Evolutionary conservation across 164 flowering plant genomes (phyloP), one percentile per base, ranked within the genome.

Genomic region (Saururus chinensis): DNA sequence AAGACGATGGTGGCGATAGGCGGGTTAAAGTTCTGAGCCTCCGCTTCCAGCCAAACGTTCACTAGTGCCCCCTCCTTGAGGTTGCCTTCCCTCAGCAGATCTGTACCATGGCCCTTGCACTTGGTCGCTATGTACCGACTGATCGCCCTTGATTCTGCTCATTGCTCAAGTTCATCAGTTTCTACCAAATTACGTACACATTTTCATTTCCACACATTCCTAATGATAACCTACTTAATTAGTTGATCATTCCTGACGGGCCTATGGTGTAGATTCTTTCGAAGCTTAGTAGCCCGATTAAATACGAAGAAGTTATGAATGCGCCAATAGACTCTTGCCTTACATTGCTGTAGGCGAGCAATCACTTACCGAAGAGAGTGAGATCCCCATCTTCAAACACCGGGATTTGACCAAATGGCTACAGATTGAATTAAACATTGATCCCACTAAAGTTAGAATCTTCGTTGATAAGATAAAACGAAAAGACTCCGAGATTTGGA

Each of bases 401-500:
- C 2, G 80, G 84, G 7, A 74, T 55, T 56, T 59, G 69, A 4
- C 77, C 84, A 49, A 78, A 76, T 5, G 82, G 82, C 82, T 74
- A 63, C 60, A 62, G 21, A 69, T 25, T 25, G 37, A 30, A 30
- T 30, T 30, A 2, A 24, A 56, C 40, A 64, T 53, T 12, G 40
- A 56, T n/a, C n/a, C n/a, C 40, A 19, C 23, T 9, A 19, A 53
- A 7, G 1, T 10, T 53, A 52, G 1, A 7, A 17, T 8, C n/a
- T 0, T 21, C 17, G 1, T 52, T 1, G 56, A n/a, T 9, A 23
- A 53, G 21, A 12, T 4, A 61, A 9, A 37, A 13, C 51, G 23
- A 19, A 41, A 60, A 0, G 53, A 4, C 1, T 22, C n/a, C n/a
- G 13, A 16, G 37, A 7, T 5, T 26, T 51, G 22, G 40, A n/a